Evolutionary conservation across 305 asterid species (phyloP).

Genomic region (Vinca major): DNA sequence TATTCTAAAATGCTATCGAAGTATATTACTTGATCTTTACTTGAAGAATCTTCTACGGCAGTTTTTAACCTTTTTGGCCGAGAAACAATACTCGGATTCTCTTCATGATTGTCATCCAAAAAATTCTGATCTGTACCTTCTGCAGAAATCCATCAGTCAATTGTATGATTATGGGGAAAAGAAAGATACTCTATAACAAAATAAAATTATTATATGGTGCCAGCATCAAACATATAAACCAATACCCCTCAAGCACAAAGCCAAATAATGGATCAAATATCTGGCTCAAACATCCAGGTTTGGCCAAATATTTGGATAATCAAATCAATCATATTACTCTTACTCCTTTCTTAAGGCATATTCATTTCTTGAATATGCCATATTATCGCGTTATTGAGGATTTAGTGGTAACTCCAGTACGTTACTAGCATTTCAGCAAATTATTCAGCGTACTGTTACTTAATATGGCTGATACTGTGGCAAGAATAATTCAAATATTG

Average conservation of each 20-base stretch:
- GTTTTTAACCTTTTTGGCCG: slow-evolving; percentile 34
- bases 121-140: slow-evolving; percentile 80
- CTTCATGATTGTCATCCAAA: slow-evolving; percentile 28
- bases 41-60: slow-evolving; percentile 23
- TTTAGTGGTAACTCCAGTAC: not conserved
- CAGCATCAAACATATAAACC: not conserved
- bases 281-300: not conserved
- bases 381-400: not conserved
- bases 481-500: not conserved
- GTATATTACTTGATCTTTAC: slow-evolving; percentile 37
- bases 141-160: slow-evolving; percentile 21
- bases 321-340: not conserved
- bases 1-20: not conserved
- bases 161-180: too few relatives aligned
- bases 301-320: not conserved
- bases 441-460: not conserved
- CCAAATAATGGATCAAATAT: not conserved
- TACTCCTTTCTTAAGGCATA: not conserved
- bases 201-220: not conserved
- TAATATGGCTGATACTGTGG: not conserved
- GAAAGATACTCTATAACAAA: not conserved
- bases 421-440: not conserved
- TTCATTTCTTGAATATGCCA: not conserved
- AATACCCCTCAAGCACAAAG: not conserved
- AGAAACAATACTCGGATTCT: slow-evolving; percentile 17